Base-by-base conservation (phyloP, 768 basidiomycete species). In the Clathrus columnatus region DNA sequence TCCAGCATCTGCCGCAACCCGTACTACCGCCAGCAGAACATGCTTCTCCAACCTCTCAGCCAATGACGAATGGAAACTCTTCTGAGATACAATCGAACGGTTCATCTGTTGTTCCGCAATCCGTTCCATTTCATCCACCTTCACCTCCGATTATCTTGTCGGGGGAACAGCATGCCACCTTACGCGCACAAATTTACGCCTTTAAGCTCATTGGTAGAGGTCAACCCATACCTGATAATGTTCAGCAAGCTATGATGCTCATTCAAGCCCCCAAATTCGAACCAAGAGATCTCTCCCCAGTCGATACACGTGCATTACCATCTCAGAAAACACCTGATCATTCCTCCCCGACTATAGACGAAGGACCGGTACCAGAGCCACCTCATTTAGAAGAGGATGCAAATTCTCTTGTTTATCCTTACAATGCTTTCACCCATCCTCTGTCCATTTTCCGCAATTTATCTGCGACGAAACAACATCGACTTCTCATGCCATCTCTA, bases 391-490 rank as follows among this genome's bases (percentile, higher is more conserved):
- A 95, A 58, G 86, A 87, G 65, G 82, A 94, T 65, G 72, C 79
- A 51, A 75, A 80, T 56, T 92, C 91, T 0, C 80, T 82, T 41
- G 84, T 94, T 57, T 92, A 94, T 63, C 93, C 93, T 2, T 94
- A 93, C 73, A 95, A 95, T 67, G 85, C 93, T 18, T 94, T 82
- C 66, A 77, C 80, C 26, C 82, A 92, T 62, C 93, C 93, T 11
- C 60, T 66, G 2, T 57, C 66, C 23, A 65, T 64, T 41, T 86
- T 94, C 67, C 83, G 87, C 36, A 73, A 77, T 23, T 60, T 79
- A 27, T 84, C 81, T 61, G 81, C 83, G 0, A 85, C 85, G 26
- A 83, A 85, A 29, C 74, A 90, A 26, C 88, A 91, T 64, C 79
- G 87, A 2, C 78, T 91, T 21, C 72, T 97, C 43, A 77, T 98